Conservation (phyloP, 2,329 filamentous ascomycete species). For the Mollisiaceae sp. region DNA sequence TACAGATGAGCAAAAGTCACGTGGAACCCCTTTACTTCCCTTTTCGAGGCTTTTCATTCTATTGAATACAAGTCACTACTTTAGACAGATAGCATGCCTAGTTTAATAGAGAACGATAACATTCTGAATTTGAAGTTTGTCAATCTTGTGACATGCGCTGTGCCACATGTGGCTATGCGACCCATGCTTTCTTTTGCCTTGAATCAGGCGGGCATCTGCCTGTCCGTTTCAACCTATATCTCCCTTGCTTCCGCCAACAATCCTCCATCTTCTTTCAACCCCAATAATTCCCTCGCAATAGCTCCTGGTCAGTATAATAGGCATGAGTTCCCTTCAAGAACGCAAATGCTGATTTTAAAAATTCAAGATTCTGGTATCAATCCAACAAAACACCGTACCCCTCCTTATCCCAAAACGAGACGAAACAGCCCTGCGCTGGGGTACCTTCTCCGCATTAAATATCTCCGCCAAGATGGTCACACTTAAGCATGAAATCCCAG, state of each 20-base stretch:
- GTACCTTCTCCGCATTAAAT: neutral
- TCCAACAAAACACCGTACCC: neutral
- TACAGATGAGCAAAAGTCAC: too few relatives aligned
- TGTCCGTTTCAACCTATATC: neutral
- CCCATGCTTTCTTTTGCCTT: conserved; percentile 1
- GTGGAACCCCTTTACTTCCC: too few relatives aligned
- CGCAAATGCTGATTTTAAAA: too few relatives aligned
- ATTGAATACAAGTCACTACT: too few relatives aligned
- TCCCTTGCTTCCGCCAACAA: neutral
- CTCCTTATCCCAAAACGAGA: neutral
- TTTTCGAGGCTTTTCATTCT: too few relatives aligned
- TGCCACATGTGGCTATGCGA: neutral
- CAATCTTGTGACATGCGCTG: conserved; percentile 1
- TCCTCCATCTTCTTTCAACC: neutral
- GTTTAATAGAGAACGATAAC: too few relatives aligned
- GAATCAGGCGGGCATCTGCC: conserved; percentile 2
- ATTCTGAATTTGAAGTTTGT: neutral
- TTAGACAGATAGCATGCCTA: too few relatives aligned
- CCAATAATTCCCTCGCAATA: neutral
- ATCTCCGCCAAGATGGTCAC: conserved; percentile 4
- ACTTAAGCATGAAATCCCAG: conserved; percentile 2
- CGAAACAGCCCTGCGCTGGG: neutral
- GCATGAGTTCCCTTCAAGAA: too few relatives aligned
- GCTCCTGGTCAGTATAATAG: neutral
- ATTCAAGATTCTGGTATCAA: neutral